Conservation (phyloP, 23 red algal genomes). For the Gracilaria domingensis region DNA sequence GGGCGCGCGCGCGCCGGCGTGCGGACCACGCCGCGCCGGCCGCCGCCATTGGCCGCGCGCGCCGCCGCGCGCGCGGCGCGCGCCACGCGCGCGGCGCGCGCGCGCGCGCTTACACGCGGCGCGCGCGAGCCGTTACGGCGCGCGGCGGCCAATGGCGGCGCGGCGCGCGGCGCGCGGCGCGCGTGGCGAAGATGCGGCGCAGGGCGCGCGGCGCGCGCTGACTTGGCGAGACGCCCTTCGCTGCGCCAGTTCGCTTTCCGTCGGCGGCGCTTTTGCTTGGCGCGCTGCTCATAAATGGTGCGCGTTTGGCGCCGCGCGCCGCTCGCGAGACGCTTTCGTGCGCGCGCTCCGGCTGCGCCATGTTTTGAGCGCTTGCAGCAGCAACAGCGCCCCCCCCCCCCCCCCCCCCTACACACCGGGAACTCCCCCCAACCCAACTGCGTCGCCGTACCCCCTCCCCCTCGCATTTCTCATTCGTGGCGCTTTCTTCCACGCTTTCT, state of each 20-base stretch:
- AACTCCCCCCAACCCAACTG: background rate
- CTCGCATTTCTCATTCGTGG: background rate
- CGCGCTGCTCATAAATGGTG: background rate
- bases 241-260: constrained; percentile 4
- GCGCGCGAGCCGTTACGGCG: background rate
- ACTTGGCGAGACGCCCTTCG: no score
- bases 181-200: no score
- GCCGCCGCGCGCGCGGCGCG: no score
- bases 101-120: background rate
- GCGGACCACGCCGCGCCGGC: background rate
- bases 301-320: background rate
- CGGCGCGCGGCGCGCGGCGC: no score
- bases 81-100: no score
- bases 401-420: background rate
- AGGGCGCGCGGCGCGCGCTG: background rate
- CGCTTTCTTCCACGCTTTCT: no score
- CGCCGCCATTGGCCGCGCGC: no score
- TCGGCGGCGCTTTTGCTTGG: background rate
- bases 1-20: background rate
- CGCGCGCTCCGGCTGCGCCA: constrained; percentile 1
- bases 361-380: no score
- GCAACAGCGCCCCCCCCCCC: background rate
- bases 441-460: background rate
- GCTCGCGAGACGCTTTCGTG: background rate
- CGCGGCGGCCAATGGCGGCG: no score